phyloP scores from a whole-genome alignment of 2,329 filamentous ascomycete genomes.

The Xylariomycetidae sp. region DNA sequence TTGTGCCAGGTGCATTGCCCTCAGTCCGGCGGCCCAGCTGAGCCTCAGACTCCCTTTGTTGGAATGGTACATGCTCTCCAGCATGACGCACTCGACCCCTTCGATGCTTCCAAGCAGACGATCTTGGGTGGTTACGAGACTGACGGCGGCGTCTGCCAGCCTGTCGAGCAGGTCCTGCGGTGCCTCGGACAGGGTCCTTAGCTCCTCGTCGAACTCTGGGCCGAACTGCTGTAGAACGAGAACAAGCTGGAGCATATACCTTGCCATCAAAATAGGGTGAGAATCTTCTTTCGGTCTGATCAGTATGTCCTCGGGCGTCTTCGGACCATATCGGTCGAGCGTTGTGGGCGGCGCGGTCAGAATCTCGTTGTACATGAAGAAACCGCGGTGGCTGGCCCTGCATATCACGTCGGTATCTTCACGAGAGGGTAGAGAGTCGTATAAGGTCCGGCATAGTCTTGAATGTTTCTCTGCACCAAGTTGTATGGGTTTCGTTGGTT shows the following conservation, averaged over 20 bases:
- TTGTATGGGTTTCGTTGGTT: background rate
- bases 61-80: conserved; percentile 33
- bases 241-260: conserved; percentile 27
- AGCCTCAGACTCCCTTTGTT: conserved; percentile 36
- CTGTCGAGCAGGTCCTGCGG: conserved; percentile 22
- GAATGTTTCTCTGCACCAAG: background rate
- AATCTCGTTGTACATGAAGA: conserved; percentile 17
- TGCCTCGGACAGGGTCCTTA: conserved; percentile 17
- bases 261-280: conserved; percentile 30
- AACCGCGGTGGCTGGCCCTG: conserved; percentile 5
- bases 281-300: background rate
- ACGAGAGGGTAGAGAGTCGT: conserved; percentile 14
- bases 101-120: conserved; percentile 33
- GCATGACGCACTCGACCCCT: conserved; percentile 35
- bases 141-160: conserved; percentile 24
- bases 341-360: conserved; percentile 22
- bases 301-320: conserved; percentile 1
- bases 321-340: conserved; percentile 2
- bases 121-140: conserved; percentile 32
- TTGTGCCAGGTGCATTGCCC: conserved; percentile 36
- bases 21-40: conserved; percentile 32
- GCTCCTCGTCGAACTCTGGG: conserved; percentile 4
- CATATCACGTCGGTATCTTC: conserved; percentile 12
- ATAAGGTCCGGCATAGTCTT: conserved; percentile 10
- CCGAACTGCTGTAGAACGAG: conserved; percentile 21